Percentiles rank a stretch among this genome's conserved stretches.
Conservation (phyloP, 176 grass and related monocot species). For the Puya raimondii region DNA sequence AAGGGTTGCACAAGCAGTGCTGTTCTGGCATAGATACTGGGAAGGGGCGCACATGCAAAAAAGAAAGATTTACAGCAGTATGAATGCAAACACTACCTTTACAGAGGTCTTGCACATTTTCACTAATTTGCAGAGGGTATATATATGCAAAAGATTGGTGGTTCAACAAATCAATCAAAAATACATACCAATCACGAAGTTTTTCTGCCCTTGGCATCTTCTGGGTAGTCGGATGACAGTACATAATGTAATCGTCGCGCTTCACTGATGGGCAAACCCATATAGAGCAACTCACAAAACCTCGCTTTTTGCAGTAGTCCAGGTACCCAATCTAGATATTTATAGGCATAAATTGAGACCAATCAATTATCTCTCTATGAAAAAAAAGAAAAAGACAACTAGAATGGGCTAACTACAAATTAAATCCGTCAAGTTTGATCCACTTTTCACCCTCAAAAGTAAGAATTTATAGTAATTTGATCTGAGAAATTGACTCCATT, state of each 20-base stretch:
- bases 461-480: no score
- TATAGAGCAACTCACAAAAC: slow-evolving; percentile 92
- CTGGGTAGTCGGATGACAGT: slow-evolving; percentile 83
- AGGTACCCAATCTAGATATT: slow-evolving; percentile 69
- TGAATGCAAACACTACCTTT: no score
- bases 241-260: slow-evolving; percentile 91
- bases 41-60: no score
- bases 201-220: slow-evolving; percentile 95
- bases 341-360: not conserved
- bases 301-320: slow-evolving; percentile 82
- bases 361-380: no score
- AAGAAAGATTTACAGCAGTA: no score
- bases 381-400: no score
- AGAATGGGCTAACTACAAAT: no score
- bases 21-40: no score
- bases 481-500: no score
- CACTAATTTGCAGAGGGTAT: slow-evolving; percentile 13
- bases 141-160: slow-evolving; percentile 11
- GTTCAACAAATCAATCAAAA: slow-evolving; percentile 7
- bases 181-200: slow-evolving; percentile 69
- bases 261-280: slow-evolving; percentile 93
- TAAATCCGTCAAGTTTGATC: no score
- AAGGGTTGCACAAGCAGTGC: no score
- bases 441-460: no score
- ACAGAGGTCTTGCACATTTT: not conserved